These are phyloP conservation scores for Leishmania aethiopica DNA, from an alignment of 208 protist species.

Conservation along the genomic window DNA sequence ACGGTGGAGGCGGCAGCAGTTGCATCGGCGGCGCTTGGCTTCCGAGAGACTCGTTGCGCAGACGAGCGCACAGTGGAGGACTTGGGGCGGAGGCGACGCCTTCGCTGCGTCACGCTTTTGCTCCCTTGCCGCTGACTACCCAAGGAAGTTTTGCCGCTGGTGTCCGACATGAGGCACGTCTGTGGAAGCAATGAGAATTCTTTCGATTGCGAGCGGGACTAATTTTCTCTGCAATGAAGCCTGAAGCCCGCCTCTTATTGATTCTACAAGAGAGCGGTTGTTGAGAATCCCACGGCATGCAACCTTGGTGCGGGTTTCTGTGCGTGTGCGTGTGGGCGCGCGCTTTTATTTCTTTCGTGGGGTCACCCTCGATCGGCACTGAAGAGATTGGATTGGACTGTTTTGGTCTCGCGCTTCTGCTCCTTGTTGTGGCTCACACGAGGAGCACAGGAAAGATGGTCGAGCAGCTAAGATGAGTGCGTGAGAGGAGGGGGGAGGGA, in stretches of 20 bases:
- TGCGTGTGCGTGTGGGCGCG: not conserved
- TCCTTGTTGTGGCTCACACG: too few species aligned
- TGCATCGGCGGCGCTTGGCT: not conserved
- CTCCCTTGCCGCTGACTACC: not conserved
- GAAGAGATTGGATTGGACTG: not conserved
- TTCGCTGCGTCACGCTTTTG: not conserved
- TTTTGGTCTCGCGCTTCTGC: not conserved
- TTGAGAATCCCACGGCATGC: not conserved
- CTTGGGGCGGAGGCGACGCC: slow-evolving; percentile 6
- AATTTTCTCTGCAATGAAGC: not conserved
- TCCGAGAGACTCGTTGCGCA: not conserved
- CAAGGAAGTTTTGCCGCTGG: not conserved
- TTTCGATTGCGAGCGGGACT: not conserved
- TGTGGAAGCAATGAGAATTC: not conserved
- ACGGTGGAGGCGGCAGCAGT: not conserved
- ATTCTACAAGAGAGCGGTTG: not conserved
- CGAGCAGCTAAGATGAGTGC: not conserved
- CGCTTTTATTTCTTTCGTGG: not conserved
- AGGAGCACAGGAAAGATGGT: not conserved
- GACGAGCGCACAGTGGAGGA: slow-evolving; percentile 3
- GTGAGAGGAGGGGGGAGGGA: not conserved
- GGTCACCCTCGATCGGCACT: not conserved
- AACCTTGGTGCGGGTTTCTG: not conserved
- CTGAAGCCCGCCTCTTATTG: too few species aligned
- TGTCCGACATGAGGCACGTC: not conserved